Percentiles rank a stretch among this genome's conserved stretches.
Evolutionary conservation across 306 rosid species (phyloP).

Genomic region (Quercus rubra): DNA sequence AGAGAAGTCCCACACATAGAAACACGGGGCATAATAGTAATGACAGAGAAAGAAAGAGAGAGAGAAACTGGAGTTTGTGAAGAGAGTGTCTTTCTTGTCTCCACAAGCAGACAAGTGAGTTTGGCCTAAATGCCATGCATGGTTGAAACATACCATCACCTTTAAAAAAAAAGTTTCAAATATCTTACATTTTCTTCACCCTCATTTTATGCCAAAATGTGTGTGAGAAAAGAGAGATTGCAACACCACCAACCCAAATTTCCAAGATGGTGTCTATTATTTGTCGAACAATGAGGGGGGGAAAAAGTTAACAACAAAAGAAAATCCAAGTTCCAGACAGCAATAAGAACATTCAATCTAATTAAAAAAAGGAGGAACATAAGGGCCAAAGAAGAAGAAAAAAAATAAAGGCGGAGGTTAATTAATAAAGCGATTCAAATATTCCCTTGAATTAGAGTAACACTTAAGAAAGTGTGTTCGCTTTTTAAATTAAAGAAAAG

Average conservation of each 20-base stretch:
- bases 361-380: background rate
- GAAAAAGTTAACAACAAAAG: background rate
- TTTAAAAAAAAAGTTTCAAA: too few species aligned
- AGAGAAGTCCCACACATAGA: slow-evolving; percentile 4
- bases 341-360: slow-evolving; percentile 8
- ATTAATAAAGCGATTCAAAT: background rate
- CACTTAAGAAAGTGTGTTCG: slow-evolving; percentile 36
- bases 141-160: too few species aligned
- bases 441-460: too few species aligned
- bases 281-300: background rate
- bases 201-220: too few species aligned
- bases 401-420: slow-evolving; percentile 11
- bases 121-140: too few species aligned
- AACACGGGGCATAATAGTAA: slow-evolving; percentile 12
- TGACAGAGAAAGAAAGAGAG: background rate
- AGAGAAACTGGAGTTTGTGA: slow-evolving; percentile 36
- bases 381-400: background rate
- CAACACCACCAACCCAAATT: background rate
- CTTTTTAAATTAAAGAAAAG: slow-evolving; percentile 41
- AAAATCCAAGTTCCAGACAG: background rate
- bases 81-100: slow-evolving; percentile 53
- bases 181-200: too few species aligned
- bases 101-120: slow-evolving; percentile 26
- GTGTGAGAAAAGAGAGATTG: background rate
- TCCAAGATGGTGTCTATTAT: background rate